Evolutionary conservation across 768 basidiomycete species (phyloP).

Genomic region (Amanita molliuscula): DNA sequence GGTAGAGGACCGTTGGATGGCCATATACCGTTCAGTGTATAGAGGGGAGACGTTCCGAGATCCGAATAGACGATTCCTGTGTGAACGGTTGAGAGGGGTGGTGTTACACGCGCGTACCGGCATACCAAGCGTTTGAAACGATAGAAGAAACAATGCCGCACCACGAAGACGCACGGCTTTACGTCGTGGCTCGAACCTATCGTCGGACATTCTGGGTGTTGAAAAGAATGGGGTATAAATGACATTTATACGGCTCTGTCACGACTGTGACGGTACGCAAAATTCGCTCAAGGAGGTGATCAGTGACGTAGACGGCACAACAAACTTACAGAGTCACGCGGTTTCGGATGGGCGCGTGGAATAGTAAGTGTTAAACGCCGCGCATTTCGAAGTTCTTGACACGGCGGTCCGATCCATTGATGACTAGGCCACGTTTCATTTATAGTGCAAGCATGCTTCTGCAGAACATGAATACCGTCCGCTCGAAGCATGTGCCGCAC

Average conservation of each 20-base stretch:
- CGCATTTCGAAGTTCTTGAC: not conserved
- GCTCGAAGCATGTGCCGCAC: too few species aligned
- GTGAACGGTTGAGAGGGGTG: not conserved
- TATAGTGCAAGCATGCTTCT: too few species aligned
- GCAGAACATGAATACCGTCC: too few species aligned
- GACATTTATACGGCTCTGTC: not conserved
- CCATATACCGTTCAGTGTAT: slow-evolving; percentile 59
- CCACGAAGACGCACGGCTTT: not conserved
- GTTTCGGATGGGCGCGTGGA: too few species aligned
- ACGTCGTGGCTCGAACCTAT: not conserved
- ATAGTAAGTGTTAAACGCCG: too few species aligned
- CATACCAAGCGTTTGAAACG: slow-evolving; percentile 24
- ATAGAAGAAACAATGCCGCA: slow-evolving; percentile 15
- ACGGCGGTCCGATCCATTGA: too few species aligned
- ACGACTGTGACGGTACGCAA: too few species aligned
- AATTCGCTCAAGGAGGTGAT: too few species aligned
- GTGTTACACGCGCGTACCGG: not conserved
- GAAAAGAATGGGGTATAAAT: not conserved
- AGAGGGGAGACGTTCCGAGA: slow-evolving; percentile 52
- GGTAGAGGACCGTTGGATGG: slow-evolving; percentile 36
- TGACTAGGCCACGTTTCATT: too few species aligned
- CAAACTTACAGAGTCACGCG: too few species aligned
- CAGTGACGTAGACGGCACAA: too few species aligned
- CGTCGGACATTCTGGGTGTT: not conserved
- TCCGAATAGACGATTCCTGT: slow-evolving; percentile 41